These are phyloP conservation scores for Silene latifolia DNA, from an alignment of 148 eudicot genomes.

Conservation along the genomic window DNA sequence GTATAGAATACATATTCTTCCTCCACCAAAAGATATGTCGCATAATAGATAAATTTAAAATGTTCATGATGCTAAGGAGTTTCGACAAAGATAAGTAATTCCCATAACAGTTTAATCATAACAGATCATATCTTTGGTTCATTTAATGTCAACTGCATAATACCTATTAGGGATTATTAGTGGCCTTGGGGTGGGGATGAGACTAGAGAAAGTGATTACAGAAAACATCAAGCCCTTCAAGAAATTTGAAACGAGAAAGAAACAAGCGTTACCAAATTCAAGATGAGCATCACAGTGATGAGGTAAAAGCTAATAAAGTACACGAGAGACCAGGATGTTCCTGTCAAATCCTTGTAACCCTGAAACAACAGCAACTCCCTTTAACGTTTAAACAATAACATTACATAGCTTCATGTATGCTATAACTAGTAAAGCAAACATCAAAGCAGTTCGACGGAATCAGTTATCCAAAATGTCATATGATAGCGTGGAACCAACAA, in stretches of 20 bases:
- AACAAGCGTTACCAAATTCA: constrained; percentile 75
- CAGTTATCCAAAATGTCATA: not conserved
- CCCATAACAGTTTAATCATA: not conserved
- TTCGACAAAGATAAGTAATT: not conserved
- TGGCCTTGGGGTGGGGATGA: too few species aligned
- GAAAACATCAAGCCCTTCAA: not conserved
- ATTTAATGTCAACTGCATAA: not conserved
- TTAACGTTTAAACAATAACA: constrained; percentile 1
- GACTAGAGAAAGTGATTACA: too few species aligned
- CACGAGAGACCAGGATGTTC: constrained; percentile 59
- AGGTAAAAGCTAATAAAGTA: constrained; percentile 96
- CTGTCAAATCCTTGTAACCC: constrained; percentile 73
- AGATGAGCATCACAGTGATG: constrained; percentile 67
- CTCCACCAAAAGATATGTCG: not conserved
- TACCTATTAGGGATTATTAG: not conserved
- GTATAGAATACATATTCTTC: not conserved
- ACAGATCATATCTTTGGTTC: not conserved
- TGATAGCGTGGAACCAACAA: not conserved
- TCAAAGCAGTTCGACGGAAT: not conserved
- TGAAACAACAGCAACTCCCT: constrained; percentile 32
- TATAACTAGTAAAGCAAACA: not conserved
- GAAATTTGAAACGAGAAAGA: not conserved
- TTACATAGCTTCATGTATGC: not conserved
- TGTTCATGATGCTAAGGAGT: not conserved
- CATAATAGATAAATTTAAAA: not conserved